These are phyloP conservation scores for Fusarium sp. DNA, from an alignment of 2,329 filamentous ascomycete genomes.

Conservation along the genomic window DNA sequence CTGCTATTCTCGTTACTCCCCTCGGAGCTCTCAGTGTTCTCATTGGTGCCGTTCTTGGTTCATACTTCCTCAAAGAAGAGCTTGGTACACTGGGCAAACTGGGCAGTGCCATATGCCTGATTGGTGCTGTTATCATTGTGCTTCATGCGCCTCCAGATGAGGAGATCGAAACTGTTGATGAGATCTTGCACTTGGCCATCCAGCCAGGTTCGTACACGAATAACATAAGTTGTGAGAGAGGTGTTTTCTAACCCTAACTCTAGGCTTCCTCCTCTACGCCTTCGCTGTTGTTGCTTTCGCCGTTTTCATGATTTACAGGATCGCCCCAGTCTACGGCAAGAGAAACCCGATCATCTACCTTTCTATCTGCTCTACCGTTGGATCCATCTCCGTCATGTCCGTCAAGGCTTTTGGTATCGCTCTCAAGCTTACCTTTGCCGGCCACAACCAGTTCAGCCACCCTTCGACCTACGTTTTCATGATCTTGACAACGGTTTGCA, in stretches of 20 bases:
- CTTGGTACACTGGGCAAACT: slow-evolving; percentile 92
- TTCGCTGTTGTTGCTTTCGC: slow-evolving; percentile 84
- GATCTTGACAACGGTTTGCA: slow-evolving; percentile 92
- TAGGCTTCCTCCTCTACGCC: slow-evolving; percentile 93
- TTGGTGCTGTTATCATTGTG: slow-evolving; percentile 97
- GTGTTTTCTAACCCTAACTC: slow-evolving; percentile 22
- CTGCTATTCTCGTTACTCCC: slow-evolving; percentile 97
- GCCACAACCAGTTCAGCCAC: slow-evolving; percentile 94
- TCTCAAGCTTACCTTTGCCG: slow-evolving; percentile 91
- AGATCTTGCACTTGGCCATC: slow-evolving; percentile 91
- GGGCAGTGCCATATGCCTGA: slow-evolving; percentile 94
- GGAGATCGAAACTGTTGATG: slow-evolving; percentile 89
- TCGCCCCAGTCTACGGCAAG: slow-evolving; percentile 90
- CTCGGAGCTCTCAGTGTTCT: slow-evolving; percentile 93
- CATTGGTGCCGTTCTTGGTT: slow-evolving; percentile 93
- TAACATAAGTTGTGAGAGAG: neutral
- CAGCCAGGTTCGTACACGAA: slow-evolving; percentile 76
- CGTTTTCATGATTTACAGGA: slow-evolving; percentile 93
- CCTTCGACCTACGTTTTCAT: slow-evolving; percentile 98
- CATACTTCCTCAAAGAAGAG: slow-evolving; percentile 93
- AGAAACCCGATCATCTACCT: slow-evolving; percentile 97
- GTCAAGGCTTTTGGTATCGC: slow-evolving; percentile 99
- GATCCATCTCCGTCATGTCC: slow-evolving; percentile 98
- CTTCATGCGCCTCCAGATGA: slow-evolving; percentile 96
- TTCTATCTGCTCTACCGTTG: slow-evolving; percentile 97